Evolutionary conservation across 2,329 filamentous ascomycete species (phyloP).

Genomic region (Fusarium buxicola): DNA sequence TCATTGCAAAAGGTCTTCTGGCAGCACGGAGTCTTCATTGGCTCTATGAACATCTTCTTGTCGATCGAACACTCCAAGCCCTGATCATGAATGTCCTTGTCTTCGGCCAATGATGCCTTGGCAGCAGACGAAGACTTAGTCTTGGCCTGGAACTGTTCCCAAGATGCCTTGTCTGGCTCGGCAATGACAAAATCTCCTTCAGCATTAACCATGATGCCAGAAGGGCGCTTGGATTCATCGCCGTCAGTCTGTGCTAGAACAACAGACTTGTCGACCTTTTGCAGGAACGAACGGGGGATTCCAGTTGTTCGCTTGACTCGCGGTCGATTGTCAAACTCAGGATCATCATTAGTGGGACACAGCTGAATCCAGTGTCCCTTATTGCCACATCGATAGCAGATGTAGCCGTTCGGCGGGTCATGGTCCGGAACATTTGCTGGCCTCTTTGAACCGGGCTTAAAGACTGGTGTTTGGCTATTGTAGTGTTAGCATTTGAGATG

Average conservation of each 20-base stretch:
- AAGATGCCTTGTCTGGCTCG: constrained; percentile 93
- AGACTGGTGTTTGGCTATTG: constrained; percentile 69
- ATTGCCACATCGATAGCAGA: constrained; percentile 95
- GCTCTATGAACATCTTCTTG: constrained; percentile 97
- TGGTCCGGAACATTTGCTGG: constrained; percentile 86
- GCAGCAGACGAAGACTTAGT: constrained; percentile 87
- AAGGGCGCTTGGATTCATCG: constrained; percentile 85
- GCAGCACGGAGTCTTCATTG: constrained; percentile 99
- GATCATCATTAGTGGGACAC: constrained; percentile 98
- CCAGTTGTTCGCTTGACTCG: constrained; percentile 96
- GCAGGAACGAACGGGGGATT: constrained; percentile 94
- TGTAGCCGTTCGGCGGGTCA: constrained; percentile 91
- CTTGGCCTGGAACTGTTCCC: constrained; percentile 97
- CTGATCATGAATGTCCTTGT: constrained; percentile 87
- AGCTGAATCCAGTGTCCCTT: constrained; percentile 99
- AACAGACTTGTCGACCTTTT: constrained; percentile 92
- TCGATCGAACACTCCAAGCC: constrained; percentile 95
- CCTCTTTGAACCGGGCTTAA: constrained; percentile 72
- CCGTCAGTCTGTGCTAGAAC: constrained; percentile 79
- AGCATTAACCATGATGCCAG: constrained; percentile 96
- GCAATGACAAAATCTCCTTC: constrained; percentile 98
- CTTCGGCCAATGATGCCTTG: constrained; percentile 79
- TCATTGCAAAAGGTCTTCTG: constrained; percentile 99
- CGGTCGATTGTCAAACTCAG: constrained; percentile 92
- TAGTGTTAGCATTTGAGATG: constrained; percentile 48